These are phyloP conservation scores for Chytriomyces confervae DNA, from an alignment of 192 early-diverging fungal species.

Conservation along the genomic window DNA sequence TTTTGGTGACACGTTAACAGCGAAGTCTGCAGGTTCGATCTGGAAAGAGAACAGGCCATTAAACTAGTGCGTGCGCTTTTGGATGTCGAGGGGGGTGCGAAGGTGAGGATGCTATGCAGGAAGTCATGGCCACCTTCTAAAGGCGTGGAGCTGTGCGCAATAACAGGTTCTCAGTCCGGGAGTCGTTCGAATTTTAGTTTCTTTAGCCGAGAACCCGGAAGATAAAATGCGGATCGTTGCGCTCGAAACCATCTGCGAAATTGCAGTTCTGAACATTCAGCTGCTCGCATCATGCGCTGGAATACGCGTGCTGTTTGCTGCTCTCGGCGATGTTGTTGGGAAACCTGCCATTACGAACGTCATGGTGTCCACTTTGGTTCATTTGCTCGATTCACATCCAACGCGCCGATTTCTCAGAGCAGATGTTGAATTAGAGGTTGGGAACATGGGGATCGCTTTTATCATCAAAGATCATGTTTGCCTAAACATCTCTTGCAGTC, in stretches of 20 bases:
- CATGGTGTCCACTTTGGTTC: conserved; percentile 61
- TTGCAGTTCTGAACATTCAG: conserved; percentile 68
- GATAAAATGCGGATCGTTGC: conserved; percentile 75
- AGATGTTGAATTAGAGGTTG: conserved; percentile 77
- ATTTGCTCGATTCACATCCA: conserved; percentile 73
- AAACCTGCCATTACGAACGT: conserved; percentile 67
- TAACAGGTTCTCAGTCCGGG: conserved; percentile 57
- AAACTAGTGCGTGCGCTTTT: conserved; percentile 75
- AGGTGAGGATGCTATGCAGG: not conserved
- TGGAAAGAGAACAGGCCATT: conserved; percentile 79
- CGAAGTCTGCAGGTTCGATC: conserved; percentile 48
- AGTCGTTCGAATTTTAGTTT: conserved; percentile 73
- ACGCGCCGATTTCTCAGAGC: conserved; percentile 72
- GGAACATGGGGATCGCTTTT: not conserved
- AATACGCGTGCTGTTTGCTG: conserved; percentile 70
- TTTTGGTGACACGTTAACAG: not conserved
- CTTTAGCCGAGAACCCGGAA: conserved; percentile 79
- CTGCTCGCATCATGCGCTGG: conserved; percentile 68
- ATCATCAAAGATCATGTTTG: too few species aligned
- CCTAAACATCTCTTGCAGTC: conserved; percentile 49
- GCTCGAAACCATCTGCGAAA: conserved; percentile 79
- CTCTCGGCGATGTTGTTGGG: conserved; percentile 68
- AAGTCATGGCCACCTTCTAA: too few species aligned
- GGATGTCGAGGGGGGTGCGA: conserved; percentile 66
- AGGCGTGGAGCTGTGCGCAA: too few species aligned